Evolutionary conservation across 768 basidiomycete genomes (phyloP).

Genomic region (Trametes villosa): DNA sequence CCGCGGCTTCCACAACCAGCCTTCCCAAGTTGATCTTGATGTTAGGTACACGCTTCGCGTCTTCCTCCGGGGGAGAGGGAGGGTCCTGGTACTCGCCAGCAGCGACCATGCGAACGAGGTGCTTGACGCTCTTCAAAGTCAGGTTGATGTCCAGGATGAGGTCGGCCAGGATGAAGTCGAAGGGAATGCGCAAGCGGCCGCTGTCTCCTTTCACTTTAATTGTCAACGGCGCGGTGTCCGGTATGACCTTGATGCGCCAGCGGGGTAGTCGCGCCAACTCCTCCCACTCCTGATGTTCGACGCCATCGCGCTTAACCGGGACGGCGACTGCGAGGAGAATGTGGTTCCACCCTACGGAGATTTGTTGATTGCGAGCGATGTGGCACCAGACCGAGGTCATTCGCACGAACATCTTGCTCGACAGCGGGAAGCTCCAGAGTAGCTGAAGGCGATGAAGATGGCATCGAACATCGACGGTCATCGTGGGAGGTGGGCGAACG

Average conservation of each 20-base stretch:
- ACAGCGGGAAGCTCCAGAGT: conserved; percentile 47
- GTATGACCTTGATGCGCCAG: conserved; percentile 48
- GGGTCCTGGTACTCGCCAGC: conserved; percentile 56
- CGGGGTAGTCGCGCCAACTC: conserved; percentile 66
- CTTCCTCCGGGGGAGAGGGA: conserved; percentile 69
- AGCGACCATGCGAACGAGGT: conserved; percentile 61
- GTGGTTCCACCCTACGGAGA: conserved; percentile 45
- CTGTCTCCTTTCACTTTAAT: conserved; percentile 64
- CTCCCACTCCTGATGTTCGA: conserved; percentile 63
- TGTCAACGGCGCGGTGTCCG: conserved; percentile 37
- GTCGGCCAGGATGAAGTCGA: conserved; percentile 74
- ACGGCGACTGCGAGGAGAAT: conserved; percentile 64
- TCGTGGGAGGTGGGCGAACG: conserved; percentile 25
- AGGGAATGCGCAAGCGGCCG: conserved; percentile 77
- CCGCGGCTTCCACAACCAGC: conserved; percentile 76
- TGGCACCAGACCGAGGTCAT: conserved; percentile 31
- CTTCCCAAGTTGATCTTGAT: conserved; percentile 61
- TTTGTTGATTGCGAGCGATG: conserved; percentile 22
- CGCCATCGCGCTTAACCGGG: conserved; percentile 42
- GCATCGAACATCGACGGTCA: conserved; percentile 30
- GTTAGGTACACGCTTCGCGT: conserved; percentile 70
- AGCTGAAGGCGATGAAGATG: conserved; percentile 53
- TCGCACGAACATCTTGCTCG: conserved; percentile 50
- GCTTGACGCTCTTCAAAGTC: conserved; percentile 73
- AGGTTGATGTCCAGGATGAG: conserved; percentile 73